phyloP scores from a whole-genome alignment of 148 eudicot genomes.

The Silene latifolia region DNA sequence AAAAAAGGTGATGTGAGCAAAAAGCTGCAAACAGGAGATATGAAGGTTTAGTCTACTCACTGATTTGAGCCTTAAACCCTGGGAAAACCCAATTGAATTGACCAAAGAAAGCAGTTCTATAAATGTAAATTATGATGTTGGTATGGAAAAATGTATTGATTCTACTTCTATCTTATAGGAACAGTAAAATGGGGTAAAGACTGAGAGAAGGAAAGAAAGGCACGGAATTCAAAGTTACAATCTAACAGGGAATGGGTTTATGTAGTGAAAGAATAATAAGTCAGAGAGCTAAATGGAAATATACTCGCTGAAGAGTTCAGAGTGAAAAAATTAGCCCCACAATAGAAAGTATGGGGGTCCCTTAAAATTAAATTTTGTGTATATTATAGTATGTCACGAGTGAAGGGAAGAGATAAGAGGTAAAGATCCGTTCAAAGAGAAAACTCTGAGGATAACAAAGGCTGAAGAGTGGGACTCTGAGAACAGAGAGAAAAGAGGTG shows the following conservation, averaged over 20 bases:
- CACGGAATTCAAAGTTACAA: conserved; percentile 32
- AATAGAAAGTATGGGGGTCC: conserved; percentile 12
- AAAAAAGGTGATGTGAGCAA: conserved; percentile 15
- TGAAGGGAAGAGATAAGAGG: conserved; percentile 31
- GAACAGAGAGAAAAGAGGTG: conserved; percentile 23
- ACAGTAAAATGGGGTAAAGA: conserved; percentile 19
- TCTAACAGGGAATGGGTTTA: conserved; percentile 26
- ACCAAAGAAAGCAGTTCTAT: conserved; percentile 23
- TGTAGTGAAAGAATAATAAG: conserved; percentile 29
- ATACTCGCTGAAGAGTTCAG: conserved; percentile 20
- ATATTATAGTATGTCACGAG: conserved; percentile 33
- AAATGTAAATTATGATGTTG: conserved; percentile 18
- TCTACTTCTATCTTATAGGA: conserved; percentile 18
- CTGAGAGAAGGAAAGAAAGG: background rate
- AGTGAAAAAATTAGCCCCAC: conserved; percentile 31
- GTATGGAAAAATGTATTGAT: conserved; percentile 16
- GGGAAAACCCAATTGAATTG: conserved; percentile 21
- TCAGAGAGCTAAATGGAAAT: conserved; percentile 22
- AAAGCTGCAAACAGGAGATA: conserved; percentile 34
- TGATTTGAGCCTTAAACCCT: conserved; percentile 21
- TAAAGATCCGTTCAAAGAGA: conserved; percentile 28
- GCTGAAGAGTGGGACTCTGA: conserved; percentile 31
- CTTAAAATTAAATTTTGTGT: conserved; percentile 6
- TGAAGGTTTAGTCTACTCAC: conserved; percentile 8
- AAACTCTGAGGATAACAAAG: conserved; percentile 34